Percentiles rank a stretch among this genome's conserved stretches.
Conservation (phyloP, 768 basidiomycete species). For the Myochromella boudieri region DNA sequence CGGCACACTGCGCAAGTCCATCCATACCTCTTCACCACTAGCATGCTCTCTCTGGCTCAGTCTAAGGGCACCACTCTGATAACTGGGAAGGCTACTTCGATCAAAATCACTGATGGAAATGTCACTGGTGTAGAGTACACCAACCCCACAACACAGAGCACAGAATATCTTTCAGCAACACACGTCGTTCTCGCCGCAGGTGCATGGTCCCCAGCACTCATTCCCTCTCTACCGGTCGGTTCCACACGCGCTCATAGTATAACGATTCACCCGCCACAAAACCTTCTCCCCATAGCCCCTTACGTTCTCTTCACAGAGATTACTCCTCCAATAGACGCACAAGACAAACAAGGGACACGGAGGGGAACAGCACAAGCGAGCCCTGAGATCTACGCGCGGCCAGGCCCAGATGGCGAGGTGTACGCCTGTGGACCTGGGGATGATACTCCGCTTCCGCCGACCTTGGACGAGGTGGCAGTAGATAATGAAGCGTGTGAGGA, state of each 20-base stretch:
- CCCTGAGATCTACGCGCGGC: constrained; percentile 75
- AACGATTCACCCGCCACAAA: constrained; percentile 50
- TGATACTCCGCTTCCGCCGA: constrained; percentile 62
- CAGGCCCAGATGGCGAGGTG: constrained; percentile 65
- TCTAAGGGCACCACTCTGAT: constrained; percentile 52
- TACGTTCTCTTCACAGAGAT: constrained; percentile 88
- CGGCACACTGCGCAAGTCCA: constrained; percentile 77
- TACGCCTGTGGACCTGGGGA: constrained; percentile 84
- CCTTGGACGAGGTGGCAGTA: constrained; percentile 70
- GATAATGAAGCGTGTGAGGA: constrained; percentile 55
- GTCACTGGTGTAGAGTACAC: constrained; percentile 53
- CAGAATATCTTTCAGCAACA: constrained; percentile 51
- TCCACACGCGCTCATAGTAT: constrained; percentile 74
- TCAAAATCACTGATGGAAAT: constrained; percentile 37
- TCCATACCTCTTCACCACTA: constrained; percentile 70
- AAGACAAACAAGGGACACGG: background rate
- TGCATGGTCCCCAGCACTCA: constrained; percentile 74
- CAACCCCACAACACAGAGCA: constrained; percentile 12
- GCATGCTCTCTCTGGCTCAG: constrained; percentile 65
- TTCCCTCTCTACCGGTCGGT: constrained; percentile 57
- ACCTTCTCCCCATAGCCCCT: constrained; percentile 52
- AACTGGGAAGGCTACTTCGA: constrained; percentile 42
- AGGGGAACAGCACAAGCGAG: constrained; percentile 28
- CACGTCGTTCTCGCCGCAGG: constrained; percentile 81
- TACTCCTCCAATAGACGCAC: constrained; percentile 18